These are phyloP conservation scores for Petasospora fabianii DNA, from an alignment of 1,139 yeast genomes.

Conservation along the genomic window DNA sequence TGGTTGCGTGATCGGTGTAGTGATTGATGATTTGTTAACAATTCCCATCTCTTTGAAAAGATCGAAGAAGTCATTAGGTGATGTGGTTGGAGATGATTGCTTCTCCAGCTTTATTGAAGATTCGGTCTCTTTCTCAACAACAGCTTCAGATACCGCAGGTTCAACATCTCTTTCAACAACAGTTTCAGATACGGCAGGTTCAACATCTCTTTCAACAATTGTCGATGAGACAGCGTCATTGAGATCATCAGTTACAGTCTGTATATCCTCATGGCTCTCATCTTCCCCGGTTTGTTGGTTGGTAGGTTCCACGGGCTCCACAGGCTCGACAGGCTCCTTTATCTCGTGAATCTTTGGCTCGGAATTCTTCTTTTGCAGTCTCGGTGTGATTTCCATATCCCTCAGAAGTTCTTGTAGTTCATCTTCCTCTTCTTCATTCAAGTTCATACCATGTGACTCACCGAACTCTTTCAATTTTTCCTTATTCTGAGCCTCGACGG, in stretches of 20 bases:
- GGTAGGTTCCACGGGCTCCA: too few species aligned
- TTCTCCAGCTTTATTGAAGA: not conserved
- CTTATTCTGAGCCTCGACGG: constrained; percentile 33
- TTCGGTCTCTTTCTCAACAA: constrained; percentile 2
- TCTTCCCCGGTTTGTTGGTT: too few species aligned
- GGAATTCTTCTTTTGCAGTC: not conserved
- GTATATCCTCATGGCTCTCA: too few species aligned
- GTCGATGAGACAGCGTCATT: not conserved
- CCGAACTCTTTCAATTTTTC: constrained; percentile 15
- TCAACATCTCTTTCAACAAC: constrained; percentile 1
- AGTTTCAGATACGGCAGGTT: not conserved
- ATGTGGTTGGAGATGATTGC: constrained; percentile 3
- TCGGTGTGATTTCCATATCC: constrained; percentile 22
- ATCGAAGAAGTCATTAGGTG: constrained; percentile 34
- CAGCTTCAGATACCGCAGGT: not conserved
- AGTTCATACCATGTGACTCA: constrained; percentile 6
- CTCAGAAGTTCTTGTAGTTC: constrained; percentile 20
- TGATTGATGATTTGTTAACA: constrained; percentile 10
- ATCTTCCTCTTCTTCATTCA: constrained; percentile 18
- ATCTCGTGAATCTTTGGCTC: constrained; percentile 12
- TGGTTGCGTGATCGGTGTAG: not conserved
- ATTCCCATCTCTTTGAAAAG: constrained; percentile 51
- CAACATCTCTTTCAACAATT: constrained; percentile 1
- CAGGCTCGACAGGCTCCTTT: too few species aligned
- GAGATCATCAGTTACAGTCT: not conserved